Percentiles rank a stretch among this genome's conserved stretches.
These are phyloP conservation scores for Linderniella brevidens DNA, from an alignment of 257 asterid species.

Conservation along the genomic window DNA sequence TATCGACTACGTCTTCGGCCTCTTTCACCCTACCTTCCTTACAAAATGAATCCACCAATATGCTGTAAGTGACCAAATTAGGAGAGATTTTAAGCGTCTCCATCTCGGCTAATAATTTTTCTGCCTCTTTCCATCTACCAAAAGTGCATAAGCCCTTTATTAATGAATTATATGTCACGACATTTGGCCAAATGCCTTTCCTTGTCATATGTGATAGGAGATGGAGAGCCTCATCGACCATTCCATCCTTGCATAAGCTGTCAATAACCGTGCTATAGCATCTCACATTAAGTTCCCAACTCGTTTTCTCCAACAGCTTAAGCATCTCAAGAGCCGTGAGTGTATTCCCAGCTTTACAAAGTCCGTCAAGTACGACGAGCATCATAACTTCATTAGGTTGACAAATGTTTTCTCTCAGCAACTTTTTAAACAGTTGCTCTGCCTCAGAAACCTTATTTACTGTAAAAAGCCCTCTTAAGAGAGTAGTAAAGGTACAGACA, in stretches of 20 bases:
- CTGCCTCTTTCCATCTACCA: conserved; percentile 14
- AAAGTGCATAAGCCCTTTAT: conserved; percentile 12
- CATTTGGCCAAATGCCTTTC: conserved; percentile 12
- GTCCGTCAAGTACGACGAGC: conserved; percentile 9
- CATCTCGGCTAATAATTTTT: conserved; percentile 6
- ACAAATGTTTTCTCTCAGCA: conserved; percentile 4
- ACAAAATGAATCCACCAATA: conserved; percentile 10
- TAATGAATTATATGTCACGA: conserved; percentile 8
- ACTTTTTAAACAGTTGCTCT: conserved; percentile 11
- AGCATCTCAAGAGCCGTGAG: conserved; percentile 9
- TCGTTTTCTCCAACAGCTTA: conserved; percentile 5
- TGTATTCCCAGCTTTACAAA: conserved; percentile 6
- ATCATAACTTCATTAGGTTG: conserved; percentile 9
- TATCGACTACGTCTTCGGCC: conserved; percentile 10
- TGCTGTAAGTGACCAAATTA: conserved; percentile 8
- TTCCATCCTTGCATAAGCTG: conserved; percentile 8
- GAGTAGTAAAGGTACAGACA: conserved; percentile 4
- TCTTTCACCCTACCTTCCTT: conserved; percentile 10
- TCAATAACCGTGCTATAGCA: conserved; percentile 7
- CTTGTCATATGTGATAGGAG: conserved; percentile 10
- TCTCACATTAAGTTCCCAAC: conserved; percentile 2
- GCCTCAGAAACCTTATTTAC: conserved; percentile 5
- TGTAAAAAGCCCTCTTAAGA: conserved; percentile 14
- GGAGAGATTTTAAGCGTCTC: conserved; percentile 2
- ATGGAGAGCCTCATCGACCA: conserved; percentile 12